Evolutionary conservation across 208 protist genomes (phyloP), one percentile per base, ranked within the genome.

Genomic region (Endotrypanum monterogeii): DNA sequence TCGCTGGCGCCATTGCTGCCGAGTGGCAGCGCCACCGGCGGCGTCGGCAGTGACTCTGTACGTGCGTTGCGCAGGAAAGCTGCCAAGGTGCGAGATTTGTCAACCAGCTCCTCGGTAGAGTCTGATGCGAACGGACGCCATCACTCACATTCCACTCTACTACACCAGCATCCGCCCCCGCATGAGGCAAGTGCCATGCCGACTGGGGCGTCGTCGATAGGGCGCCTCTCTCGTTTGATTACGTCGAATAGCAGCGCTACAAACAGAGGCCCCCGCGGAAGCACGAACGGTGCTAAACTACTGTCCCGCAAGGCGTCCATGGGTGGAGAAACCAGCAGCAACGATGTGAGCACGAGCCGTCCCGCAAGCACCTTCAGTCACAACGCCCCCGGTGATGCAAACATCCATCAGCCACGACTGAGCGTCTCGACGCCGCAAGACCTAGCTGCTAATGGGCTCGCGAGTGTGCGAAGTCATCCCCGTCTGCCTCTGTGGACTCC

Each of bases 11-110:
- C 76, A 51, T 76, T 65, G 32, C 76, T 71, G 37, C 76, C 71
- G n/a, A 65, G 76, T 71, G 74, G 71, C 62, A 80, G 75, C 57
- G 50, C 30, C 25, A 72, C 48, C 44, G 63, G 68, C 75, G 69
- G 57, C n/a, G 69, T 80, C n/a, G 63, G 69, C 14, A 57, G 61
- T 11, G 67, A 60, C 51, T 80, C 75, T 1, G 69, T 80, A 9
- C 76, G 76, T 14, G 57, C 35, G 16, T 58, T 81, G 55, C 55
- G 66, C 41, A 75, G 68, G 71, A 72, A 62, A 66, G 76, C 76
- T 2, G 76, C 76, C 44, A 81, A 73, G 66, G 76, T 58, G 51
- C 76, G 62, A 0, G 71, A 76, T 23, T 50, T 56, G 35, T 81
- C 76, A 23, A 51, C 57, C 30, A 76, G 46, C 66, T 81, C 76